phyloP scores from a whole-genome alignment of 108 stramenopile species.

The Aurantiochytrium sp. region DNA sequence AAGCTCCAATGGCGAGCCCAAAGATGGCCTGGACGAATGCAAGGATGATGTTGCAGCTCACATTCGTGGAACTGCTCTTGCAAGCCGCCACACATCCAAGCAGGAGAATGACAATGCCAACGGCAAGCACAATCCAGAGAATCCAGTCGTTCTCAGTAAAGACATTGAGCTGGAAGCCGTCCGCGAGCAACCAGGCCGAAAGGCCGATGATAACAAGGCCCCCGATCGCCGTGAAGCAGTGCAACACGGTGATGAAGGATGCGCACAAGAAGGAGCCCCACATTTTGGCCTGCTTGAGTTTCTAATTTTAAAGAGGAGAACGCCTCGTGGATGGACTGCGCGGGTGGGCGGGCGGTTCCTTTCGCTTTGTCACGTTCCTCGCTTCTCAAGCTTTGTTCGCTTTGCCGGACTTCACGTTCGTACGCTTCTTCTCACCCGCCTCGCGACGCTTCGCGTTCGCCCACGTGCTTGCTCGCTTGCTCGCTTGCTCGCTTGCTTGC shows the following conservation, averaged over 20 bases:
- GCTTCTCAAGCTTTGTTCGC: too few relatives aligned
- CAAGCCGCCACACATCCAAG: background rate
- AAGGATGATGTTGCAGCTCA: background rate
- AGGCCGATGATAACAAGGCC: background rate
- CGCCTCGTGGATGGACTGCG: background rate
- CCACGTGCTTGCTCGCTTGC: too few relatives aligned
- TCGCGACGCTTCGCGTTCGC: too few relatives aligned
- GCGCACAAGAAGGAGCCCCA: background rate
- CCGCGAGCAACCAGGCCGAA: background rate
- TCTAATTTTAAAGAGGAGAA: too few relatives aligned
- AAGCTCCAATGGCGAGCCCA: background rate
- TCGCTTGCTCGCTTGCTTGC: rapidly evolving
- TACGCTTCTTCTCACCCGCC: too few relatives aligned
- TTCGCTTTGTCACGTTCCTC: background rate
- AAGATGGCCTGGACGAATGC: background rate
- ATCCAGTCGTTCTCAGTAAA: background rate
- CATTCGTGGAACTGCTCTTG: background rate
- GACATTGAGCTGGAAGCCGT: background rate
- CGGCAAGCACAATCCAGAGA: background rate
- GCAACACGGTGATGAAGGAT: background rate
- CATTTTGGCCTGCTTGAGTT: background rate
- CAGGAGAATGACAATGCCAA: background rate
- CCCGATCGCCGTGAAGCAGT: background rate
- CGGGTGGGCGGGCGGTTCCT: background rate
- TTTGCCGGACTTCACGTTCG: too few relatives aligned